phyloP scores from a whole-genome alignment of 345 rosid genomes.

The Psidium friedrichsthalianum region DNA sequence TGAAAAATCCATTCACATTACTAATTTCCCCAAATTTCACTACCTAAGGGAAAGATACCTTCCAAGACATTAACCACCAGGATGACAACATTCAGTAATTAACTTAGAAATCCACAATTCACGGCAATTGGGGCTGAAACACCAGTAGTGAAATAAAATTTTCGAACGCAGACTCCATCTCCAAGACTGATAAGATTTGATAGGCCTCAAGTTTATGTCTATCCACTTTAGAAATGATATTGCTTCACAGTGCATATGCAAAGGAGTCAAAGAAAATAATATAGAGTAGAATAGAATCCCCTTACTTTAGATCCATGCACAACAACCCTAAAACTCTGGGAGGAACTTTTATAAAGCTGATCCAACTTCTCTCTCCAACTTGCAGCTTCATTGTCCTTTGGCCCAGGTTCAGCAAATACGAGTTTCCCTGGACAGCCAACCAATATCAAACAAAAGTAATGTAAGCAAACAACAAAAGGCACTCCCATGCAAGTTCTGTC shows the following conservation, averaged over 20 bases:
- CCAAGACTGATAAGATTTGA: background rate
- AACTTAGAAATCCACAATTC: background rate
- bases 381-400: constrained; percentile 97
- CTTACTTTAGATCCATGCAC: constrained; percentile 98
- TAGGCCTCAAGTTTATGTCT: background rate
- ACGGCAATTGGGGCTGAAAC: background rate
- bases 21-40: background rate
- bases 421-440: constrained; percentile 61
- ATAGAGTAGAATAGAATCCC: background rate
- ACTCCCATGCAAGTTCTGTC: background rate
- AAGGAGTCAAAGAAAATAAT: background rate
- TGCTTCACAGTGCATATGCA: background rate
- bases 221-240: background rate
- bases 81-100: background rate
- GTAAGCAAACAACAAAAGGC: background rate
- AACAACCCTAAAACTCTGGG: constrained; percentile 97
- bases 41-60: background rate
- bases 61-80: background rate
- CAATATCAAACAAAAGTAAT: background rate
- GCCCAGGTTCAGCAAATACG: constrained; percentile 91
- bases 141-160: background rate
- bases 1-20: background rate
- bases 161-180: background rate
- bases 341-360: constrained; percentile 96
- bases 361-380: constrained; percentile 98